phyloP scores from a whole-genome alignment of 1,139 yeast species.

The Suhomyces coccinellae region DNA sequence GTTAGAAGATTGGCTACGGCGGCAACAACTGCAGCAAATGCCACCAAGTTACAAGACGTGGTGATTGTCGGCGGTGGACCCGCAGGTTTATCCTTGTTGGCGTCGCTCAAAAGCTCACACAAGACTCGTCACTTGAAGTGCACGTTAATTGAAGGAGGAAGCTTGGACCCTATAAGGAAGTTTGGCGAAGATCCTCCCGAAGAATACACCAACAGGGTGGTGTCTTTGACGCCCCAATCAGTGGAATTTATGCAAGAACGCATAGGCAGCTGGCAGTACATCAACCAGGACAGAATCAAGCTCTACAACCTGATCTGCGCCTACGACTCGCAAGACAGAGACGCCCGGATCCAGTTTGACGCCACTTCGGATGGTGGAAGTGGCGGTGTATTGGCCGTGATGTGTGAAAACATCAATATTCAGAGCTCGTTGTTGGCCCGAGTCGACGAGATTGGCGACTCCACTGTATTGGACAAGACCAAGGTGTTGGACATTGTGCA shows the following conservation, averaged over 20 bases:
- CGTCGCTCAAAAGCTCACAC: constrained; percentile 72
- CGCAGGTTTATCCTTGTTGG: constrained; percentile 85
- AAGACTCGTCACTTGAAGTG: constrained; percentile 60
- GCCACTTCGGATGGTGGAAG: constrained; percentile 21
- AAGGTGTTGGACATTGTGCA: constrained; percentile 57
- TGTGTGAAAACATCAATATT: constrained; percentile 85
- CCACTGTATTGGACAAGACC: constrained; percentile 61
- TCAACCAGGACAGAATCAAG: constrained; percentile 69
- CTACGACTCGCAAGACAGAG: constrained; percentile 75
- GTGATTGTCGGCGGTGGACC: constrained; percentile 97
- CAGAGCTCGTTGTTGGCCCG: constrained; percentile 67
- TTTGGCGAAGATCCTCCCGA: constrained; percentile 59
- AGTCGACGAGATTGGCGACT: constrained; percentile 51
- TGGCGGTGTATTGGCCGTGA: constrained; percentile 58
- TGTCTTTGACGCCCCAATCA: constrained; percentile 82
- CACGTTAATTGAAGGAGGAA: constrained; percentile 72
- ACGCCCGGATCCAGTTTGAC: constrained; percentile 72
- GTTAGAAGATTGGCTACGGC: constrained; percentile 10
- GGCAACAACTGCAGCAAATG: background rate
- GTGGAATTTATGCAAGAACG: constrained; percentile 59
- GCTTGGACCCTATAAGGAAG: constrained; percentile 51
- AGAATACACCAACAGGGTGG: constrained; percentile 74
- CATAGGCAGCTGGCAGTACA: constrained; percentile 76
- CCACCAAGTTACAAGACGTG: constrained; percentile 54
- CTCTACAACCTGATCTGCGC: constrained; percentile 81